Evolutionary conservation across 306 rosid genomes (phyloP).

Genomic region (Nissolia schottii): DNA sequence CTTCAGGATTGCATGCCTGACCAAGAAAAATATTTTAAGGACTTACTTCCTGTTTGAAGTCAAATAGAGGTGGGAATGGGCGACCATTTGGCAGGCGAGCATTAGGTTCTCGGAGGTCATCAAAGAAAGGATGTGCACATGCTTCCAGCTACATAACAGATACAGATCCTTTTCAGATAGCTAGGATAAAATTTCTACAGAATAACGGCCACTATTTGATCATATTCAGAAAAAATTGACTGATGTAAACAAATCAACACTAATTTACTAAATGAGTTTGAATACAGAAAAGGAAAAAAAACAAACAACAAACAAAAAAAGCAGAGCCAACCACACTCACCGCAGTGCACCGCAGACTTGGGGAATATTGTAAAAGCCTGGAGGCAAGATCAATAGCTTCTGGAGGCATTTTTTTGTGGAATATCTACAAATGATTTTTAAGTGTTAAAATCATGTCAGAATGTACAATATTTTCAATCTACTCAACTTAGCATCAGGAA

Average conservation of each 20-base stretch:
- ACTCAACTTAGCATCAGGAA: background rate
- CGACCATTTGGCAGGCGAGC: conserved; percentile 88
- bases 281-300: background rate
- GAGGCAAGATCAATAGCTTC: conserved; percentile 97
- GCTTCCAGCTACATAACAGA: conserved; percentile 82
- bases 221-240: background rate
- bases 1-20: background rate
- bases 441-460: too few species aligned
- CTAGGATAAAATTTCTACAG: background rate
- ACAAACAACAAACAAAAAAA: background rate
- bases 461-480: background rate
- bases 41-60: conserved; percentile 89
- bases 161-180: conserved; percentile 7
- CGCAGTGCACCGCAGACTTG: conserved; percentile 92
- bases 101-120: conserved; percentile 82
- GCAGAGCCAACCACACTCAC: conserved; percentile 43
- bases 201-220: background rate
- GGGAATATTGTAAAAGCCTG: conserved; percentile 88
- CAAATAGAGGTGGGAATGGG: conserved; percentile 76
- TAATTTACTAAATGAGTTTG: background rate
- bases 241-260: background rate
- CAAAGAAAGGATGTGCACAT: conserved; percentile 93
- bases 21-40: background rate
- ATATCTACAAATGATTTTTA: conserved; percentile 47
- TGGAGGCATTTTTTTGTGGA: conserved; percentile 96